These are phyloP conservation scores for Orobanche coerulescens DNA, from an alignment of 257 asterid species.

Conservation along the genomic window DNA sequence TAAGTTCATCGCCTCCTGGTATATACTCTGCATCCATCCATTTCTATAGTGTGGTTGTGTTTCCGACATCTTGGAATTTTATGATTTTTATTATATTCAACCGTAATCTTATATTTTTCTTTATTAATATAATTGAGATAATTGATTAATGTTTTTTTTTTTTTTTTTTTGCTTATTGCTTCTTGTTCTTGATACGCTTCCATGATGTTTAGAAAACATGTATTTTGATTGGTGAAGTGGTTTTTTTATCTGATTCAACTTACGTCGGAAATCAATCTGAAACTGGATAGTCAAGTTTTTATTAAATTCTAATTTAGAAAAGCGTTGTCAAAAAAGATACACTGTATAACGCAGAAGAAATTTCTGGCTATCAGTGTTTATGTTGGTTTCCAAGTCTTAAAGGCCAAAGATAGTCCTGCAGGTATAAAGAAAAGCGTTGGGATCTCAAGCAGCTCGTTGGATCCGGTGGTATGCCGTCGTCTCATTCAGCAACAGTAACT, in stretches of 20 bases:
- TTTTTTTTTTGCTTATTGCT: not conserved
- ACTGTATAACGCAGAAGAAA: not conserved
- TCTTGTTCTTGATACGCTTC: not conserved
- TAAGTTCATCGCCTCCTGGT: conserved; percentile 69
- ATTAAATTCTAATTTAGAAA: not conserved
- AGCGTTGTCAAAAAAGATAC: not conserved
- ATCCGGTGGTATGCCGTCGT: conserved; percentile 99
- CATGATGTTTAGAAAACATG: not conserved
- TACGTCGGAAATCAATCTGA: conserved; percentile 3
- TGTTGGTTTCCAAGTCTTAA: conserved; percentile 15
- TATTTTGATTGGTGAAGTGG: too few relatives aligned
- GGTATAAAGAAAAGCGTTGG: conserved; percentile 87
- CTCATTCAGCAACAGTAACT: conserved; percentile 90
- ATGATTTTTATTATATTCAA: not conserved
- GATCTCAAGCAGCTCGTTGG: conserved; percentile 72
- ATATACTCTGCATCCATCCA: conserved; percentile 23
- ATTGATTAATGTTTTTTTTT: too few relatives aligned
- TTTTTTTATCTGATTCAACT: conserved; percentile 7
- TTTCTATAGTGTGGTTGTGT: not conserved
- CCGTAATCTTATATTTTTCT: too few relatives aligned
- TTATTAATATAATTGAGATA: too few relatives aligned
- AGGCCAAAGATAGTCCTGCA: conserved; percentile 38
- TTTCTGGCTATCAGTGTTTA: not conserved
- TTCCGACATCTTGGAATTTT: not conserved
- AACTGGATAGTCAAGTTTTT: not conserved